A percentile compares a stretch with the other conserved stretches of the same genome.
These are phyloP conservation scores for Agrocybe pediades DNA, from an alignment of 768 basidiomycete genomes.

Conservation along the genomic window DNA sequence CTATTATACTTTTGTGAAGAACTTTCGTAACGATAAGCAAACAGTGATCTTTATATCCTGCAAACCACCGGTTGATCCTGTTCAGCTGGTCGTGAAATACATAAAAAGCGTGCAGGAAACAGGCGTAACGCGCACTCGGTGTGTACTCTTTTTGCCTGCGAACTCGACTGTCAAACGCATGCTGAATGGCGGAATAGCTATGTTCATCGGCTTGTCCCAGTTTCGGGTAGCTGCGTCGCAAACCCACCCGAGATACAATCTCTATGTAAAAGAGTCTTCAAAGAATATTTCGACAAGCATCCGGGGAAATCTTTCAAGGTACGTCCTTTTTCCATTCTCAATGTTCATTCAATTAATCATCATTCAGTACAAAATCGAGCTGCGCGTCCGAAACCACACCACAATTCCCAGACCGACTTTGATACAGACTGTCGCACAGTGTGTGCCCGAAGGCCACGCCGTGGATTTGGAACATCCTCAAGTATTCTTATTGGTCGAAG, in stretches of 20 bases:
- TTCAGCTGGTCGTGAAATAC: slow-evolving; percentile 65
- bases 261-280: slow-evolving; percentile 57
- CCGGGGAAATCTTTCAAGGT: slow-evolving; percentile 50
- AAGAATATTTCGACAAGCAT: slow-evolving; percentile 50
- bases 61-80: slow-evolving; percentile 76
- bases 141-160: not conserved
- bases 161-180: not conserved
- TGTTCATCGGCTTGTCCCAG: slow-evolving; percentile 71
- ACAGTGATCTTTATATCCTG: slow-evolving; percentile 82
- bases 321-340: slow-evolving; percentile 13
- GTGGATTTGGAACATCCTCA: slow-evolving; percentile 73
- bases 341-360: not conserved
- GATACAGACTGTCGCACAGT: slow-evolving; percentile 69
- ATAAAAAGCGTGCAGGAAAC: slow-evolving; percentile 62
- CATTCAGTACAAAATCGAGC: slow-evolving; percentile 77
- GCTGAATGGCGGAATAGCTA: slow-evolving; percentile 43
- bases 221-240: slow-evolving; percentile 66
- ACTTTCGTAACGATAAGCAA: slow-evolving; percentile 7
- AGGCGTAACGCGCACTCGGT: slow-evolving; percentile 70
- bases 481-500: slow-evolving; percentile 75
- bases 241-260: slow-evolving; percentile 69
- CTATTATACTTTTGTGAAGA: not conserved
- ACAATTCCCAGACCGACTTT: slow-evolving; percentile 59
- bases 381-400: slow-evolving; percentile 77
- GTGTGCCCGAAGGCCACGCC: slow-evolving; percentile 65